phyloP scores from a whole-genome alignment of 2,329 filamentous ascomycete genomes.

The Neofusicoccum sp. region DNA sequence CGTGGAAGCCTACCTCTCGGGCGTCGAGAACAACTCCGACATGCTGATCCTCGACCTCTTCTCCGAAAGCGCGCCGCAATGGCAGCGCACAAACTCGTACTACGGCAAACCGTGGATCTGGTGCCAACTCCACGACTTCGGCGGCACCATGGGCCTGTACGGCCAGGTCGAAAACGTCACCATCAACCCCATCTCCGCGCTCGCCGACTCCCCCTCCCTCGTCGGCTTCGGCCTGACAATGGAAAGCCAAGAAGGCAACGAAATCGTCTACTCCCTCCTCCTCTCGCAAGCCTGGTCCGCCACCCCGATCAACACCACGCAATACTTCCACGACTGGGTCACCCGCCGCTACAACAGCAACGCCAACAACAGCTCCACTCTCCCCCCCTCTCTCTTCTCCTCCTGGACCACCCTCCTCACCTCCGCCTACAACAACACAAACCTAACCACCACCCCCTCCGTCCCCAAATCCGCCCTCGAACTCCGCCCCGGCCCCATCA shows the following conservation, averaged over 20 bases:
- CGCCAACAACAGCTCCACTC: background rate
- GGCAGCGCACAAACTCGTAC: slow-evolving; percentile 51
- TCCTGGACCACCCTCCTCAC: slow-evolving; percentile 49
- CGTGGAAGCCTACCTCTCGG: slow-evolving; percentile 51
- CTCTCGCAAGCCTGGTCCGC: slow-evolving; percentile 52
- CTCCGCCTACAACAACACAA: slow-evolving; percentile 51
- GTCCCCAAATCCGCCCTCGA: slow-evolving; percentile 50
- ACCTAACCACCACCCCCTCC: slow-evolving; percentile 35
- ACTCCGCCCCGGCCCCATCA: slow-evolving; percentile 44
- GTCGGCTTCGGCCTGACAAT: slow-evolving; percentile 51
- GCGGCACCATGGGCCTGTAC: slow-evolving; percentile 51
- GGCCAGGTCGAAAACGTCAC: slow-evolving; percentile 53
- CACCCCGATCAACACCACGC: slow-evolving; percentile 43
- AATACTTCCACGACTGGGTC: slow-evolving; percentile 51
- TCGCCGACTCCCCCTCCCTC: slow-evolving; percentile 42
- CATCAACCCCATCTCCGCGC: slow-evolving; percentile 45
- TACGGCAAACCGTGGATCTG: slow-evolving; percentile 56
- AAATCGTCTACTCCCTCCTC: slow-evolving; percentile 52
- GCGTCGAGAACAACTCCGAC: slow-evolving; percentile 43
- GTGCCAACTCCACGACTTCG: slow-evolving; percentile 54
- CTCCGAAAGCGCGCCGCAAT: slow-evolving; percentile 51
- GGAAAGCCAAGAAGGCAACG: slow-evolving; percentile 54
- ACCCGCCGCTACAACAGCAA: slow-evolving; percentile 39
- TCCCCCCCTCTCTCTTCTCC: slow-evolving; percentile 35
- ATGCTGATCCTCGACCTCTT: slow-evolving; percentile 54